Base-by-base conservation (phyloP, 192 early-diverging fungal genomes). In the Mortierella antarctica region DNA sequence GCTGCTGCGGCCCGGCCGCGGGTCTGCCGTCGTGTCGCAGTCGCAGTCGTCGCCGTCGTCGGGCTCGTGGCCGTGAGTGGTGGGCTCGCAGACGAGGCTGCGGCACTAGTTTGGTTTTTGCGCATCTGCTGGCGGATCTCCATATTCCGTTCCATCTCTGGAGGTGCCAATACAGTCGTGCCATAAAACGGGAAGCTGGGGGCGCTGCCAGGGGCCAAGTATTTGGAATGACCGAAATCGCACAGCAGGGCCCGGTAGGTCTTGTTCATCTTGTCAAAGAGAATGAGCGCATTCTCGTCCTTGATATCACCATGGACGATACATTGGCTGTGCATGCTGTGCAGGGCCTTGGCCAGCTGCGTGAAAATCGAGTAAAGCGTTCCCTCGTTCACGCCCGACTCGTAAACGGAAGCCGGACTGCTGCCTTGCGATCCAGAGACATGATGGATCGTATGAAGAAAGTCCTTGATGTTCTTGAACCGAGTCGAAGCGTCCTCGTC, bases 221-320 rank as follows among this genome's bases (percentile, higher is more conserved):
- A 61, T 18, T 74, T 74, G 20, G 72, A 74, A 64, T 74, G 72
- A 0, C 72, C 72, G 14, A 74, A 74, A 67, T 74, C 72, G 56
- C 72, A 74, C 2, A 74, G 64, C 57, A 66, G 65, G 23, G 72
- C 72, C 5, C 64, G 63, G 49, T 65, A 65, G 17, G 72, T 66
- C 12, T 53, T 53, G 49, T 63, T 53, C 57, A 42, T 41, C 8
- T 46, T 41, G 42, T 74, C 64, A 13, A 74, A 17, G 47, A 57
- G 65, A 23, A 74, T 67, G 13, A 74, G 57, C 57, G 64, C 72
- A 54, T 74, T 74, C 46, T 74, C 72, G 40, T 74, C 72, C 51
- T 74, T 74, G 64, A 74, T 57, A 12, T 74, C 72, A 0, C 72
- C 72, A 40, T 74, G 72, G 48, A 74, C 72, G 39, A 74, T 74